Evolutionary conservation across 1,284 basidiomycete species (phyloP), one percentile per base, ranked within the genome.

Genomic region (Cystobasidium pallidum): DNA sequence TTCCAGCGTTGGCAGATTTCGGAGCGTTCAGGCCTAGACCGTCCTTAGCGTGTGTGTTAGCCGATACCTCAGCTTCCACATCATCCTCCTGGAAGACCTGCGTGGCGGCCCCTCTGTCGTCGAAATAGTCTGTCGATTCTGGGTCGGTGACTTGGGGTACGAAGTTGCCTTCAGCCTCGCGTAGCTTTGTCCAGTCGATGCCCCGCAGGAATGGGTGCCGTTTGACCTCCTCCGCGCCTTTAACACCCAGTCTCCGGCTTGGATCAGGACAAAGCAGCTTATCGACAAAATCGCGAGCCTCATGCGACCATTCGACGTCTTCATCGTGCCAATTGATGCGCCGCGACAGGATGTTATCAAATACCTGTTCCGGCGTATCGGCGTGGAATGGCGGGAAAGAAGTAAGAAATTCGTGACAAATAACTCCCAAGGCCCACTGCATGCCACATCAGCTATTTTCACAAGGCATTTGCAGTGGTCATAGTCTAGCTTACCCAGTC

Each of bases 111-210:
- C 96, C 96, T 34, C 96, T 89, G 73, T 93, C 87, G 82, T 99
- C 96, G 78, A 99, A 99, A 83, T 99, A 99, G 81, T 99, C 96
- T 15, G 96, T 99, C 28, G 92, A 96, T 82, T 98, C 95, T 0
- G 94, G 93, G 81, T 99, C 95, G 10, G 90, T 88, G 41, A 96
- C 88, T 79, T 94, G 91, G 52, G 96, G 96, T 62, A 99, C 94
- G 82, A 99, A 99, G 28, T 91, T 92, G 24, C 94, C 94, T 79
- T 94, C 91, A 2, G 88, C 87, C 8, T 87, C 88, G 3, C 91
- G 91, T 73, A 99, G 88, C 71, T 90, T 89, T 68, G 91, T 88
- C 95, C 96, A 99, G 77, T 98, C 90, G 76, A 98, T 89, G 32
- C 88, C 91, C 41, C 86, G 84, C 78, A 99, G 92, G 84, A 93